phyloP scores from a whole-genome alignment of 768 basidiomycete genomes.

The Lentinus brumalis region DNA sequence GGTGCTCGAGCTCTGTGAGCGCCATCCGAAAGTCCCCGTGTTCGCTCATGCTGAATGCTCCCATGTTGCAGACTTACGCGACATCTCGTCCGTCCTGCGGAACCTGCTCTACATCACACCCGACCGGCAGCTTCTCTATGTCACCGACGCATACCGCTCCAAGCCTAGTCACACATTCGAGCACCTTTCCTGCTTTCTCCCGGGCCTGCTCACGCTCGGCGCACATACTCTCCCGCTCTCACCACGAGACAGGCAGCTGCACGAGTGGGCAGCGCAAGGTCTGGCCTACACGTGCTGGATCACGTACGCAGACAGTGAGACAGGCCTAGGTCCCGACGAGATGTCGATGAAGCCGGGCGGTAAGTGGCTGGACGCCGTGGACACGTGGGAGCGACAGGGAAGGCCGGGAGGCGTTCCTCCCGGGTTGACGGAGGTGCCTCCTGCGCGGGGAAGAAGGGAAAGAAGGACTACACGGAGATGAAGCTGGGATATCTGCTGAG shows the following conservation, averaged over 20 bases:
- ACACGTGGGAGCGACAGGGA: slow-evolving; percentile 39
- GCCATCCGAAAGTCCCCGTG: no score
- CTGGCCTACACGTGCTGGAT: slow-evolving; percentile 74
- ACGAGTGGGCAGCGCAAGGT: slow-evolving; percentile 77
- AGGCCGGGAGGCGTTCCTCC: slow-evolving; percentile 45
- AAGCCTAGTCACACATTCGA: slow-evolving; percentile 58
- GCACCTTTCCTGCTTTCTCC: slow-evolving; percentile 81
- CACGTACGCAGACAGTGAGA: slow-evolving; percentile 70
- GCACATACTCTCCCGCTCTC: slow-evolving; percentile 62
- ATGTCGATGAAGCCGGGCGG: slow-evolving; percentile 29
- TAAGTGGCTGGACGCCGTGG: slow-evolving; percentile 45
- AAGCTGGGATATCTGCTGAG: slow-evolving; percentile 58
- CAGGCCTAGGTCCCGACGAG: slow-evolving; percentile 72
- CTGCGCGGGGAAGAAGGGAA: slow-evolving; percentile 25
- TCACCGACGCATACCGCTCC: slow-evolving; percentile 52
- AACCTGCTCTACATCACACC: slow-evolving; percentile 69
- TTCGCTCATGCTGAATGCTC: neutral
- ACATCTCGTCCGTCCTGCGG: slow-evolving; percentile 60
- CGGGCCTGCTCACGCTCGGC: slow-evolving; percentile 74
- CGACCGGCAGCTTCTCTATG: slow-evolving; percentile 67
- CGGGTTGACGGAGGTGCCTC: slow-evolving; percentile 47
- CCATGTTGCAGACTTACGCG: slow-evolving; percentile 51
- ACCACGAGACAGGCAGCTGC: slow-evolving; percentile 50
- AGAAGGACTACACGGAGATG: slow-evolving; percentile 54
- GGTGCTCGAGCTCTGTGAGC: slow-evolving; percentile 69